Conservation (phyloP, 176 grass and related monocot genomes). For the Hordeum marinum region DNA sequence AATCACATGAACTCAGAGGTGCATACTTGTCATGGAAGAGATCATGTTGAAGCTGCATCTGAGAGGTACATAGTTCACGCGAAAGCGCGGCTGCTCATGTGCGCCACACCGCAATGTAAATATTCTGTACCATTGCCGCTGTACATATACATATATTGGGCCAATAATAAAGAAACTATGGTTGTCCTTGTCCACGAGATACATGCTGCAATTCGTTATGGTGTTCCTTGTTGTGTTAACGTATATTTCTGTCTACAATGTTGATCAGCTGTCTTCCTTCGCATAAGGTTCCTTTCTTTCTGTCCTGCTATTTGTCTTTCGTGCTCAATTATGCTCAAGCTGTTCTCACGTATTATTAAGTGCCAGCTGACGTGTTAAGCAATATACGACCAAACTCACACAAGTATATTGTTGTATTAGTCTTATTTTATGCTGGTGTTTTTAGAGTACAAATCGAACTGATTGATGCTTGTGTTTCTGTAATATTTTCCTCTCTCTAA, state of each 20-base stretch:
- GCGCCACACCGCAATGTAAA: background rate
- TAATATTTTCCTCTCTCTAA: too few species aligned
- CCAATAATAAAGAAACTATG: background rate
- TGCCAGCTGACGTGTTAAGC: background rate
- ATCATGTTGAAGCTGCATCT: background rate
- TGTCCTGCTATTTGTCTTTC: too few species aligned
- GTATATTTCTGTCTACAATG: background rate
- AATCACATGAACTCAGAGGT: slow-evolving; percentile 16
- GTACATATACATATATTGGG: background rate
- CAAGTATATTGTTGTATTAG: too few species aligned
- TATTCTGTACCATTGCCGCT: background rate
- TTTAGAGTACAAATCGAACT: too few species aligned
- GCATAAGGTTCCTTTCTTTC: background rate
- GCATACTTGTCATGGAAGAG: background rate
- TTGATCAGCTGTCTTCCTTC: background rate
- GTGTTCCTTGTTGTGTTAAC: too few species aligned
- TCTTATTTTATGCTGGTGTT: too few species aligned
- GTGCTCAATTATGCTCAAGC: background rate
- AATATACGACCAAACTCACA: background rate
- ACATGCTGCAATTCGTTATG: background rate
- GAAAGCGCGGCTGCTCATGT: background rate
- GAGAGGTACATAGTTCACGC: background rate
- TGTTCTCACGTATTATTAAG: background rate
- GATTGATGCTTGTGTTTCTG: too few species aligned
- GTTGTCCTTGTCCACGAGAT: background rate